Conservation (phyloP, 768 basidiomycete species). For the Vararia minispora region DNA sequence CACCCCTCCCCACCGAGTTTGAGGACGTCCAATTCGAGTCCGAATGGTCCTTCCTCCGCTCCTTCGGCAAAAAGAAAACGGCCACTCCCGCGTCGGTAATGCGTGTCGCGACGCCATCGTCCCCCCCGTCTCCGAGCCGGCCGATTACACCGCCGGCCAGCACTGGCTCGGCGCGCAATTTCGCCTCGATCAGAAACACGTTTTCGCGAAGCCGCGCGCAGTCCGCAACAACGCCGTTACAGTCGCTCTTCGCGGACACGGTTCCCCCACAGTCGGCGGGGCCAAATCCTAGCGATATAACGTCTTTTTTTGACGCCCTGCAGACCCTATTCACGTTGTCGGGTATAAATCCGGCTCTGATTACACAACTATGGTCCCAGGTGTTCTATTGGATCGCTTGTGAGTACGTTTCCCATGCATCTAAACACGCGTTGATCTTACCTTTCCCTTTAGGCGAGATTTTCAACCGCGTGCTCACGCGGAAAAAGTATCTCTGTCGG, state of each 20-base stretch:
- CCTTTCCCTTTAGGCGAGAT: constrained; percentile 47
- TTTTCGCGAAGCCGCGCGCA: constrained; percentile 41
- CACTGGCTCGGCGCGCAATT: constrained; percentile 33
- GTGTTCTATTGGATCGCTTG: constrained; percentile 98
- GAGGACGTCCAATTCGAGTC: constrained; percentile 88
- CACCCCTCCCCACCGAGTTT: constrained; percentile 65
- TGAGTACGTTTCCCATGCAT: constrained; percentile 33
- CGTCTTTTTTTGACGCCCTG: constrained; percentile 73
- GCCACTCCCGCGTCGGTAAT: constrained; percentile 18
- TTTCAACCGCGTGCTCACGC: constrained; percentile 77
- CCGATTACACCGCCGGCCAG: constrained; percentile 31
- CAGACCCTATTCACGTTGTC: constrained; percentile 77
- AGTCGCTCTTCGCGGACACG: constrained; percentile 37
- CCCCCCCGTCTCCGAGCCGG: constrained; percentile 38
- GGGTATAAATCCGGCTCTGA: constrained; percentile 82
- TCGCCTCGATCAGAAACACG: constrained; percentile 60
- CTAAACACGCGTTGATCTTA: constrained; percentile 8
- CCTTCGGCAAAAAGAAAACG: constrained; percentile 59
- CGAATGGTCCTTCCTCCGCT: constrained; percentile 87
- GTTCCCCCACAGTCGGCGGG: constrained; percentile 31
- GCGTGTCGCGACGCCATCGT: constrained; percentile 23
- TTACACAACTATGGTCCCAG: constrained; percentile 90
- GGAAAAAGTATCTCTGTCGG: constrained; percentile 93
- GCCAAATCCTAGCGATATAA: constrained; percentile 40
- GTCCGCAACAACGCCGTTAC: constrained; percentile 34